Evolutionary conservation across 768 basidiomycete species (phyloP).

Genomic region (Butyriboletus loyo): DNA sequence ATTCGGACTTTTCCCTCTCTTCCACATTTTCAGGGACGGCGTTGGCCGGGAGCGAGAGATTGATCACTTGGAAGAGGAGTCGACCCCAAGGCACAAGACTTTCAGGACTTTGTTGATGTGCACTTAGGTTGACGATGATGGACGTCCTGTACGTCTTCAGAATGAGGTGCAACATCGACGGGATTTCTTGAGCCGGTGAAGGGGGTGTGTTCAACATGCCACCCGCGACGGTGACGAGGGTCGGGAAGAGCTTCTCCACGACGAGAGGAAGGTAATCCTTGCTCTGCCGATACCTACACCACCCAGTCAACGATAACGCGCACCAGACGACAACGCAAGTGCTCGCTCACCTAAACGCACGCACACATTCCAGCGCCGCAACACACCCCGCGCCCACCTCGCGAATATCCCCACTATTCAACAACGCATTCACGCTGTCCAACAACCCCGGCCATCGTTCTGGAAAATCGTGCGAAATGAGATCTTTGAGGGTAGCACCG

Average conservation of each 20-base stretch:
- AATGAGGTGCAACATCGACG: conserved; percentile 80
- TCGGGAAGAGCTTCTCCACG: conserved; percentile 65
- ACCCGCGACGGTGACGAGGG: conserved; percentile 68
- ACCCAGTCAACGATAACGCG: conserved; percentile 36
- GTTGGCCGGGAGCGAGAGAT: conserved; percentile 61
- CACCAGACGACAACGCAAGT: no score
- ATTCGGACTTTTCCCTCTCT: conserved; percentile 73
- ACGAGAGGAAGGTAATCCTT: conserved; percentile 57
- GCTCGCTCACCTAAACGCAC: conserved; percentile 43
- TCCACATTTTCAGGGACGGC: conserved; percentile 70
- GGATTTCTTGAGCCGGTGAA: conserved; percentile 63
- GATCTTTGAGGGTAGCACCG: conserved; percentile 65
- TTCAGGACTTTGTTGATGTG: conserved; percentile 70
- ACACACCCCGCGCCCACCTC: conserved; percentile 82
- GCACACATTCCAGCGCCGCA: conserved; percentile 71
- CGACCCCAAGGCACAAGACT: conserved; percentile 86
- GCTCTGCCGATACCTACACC: conserved; percentile 64
- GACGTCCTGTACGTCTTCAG: conserved; percentile 85
- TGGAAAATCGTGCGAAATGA: conserved; percentile 78
- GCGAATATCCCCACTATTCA: conserved; percentile 59
- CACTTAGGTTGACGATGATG: conserved; percentile 68
- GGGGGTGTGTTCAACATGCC: conserved; percentile 66
- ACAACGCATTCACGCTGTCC: conserved; percentile 61
- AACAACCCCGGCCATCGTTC: conserved; percentile 68
- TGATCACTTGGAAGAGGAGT: conserved; percentile 77